Evolutionary conservation across 345 rosid species (phyloP).

Genomic region (Ailanthus altissimus): DNA sequence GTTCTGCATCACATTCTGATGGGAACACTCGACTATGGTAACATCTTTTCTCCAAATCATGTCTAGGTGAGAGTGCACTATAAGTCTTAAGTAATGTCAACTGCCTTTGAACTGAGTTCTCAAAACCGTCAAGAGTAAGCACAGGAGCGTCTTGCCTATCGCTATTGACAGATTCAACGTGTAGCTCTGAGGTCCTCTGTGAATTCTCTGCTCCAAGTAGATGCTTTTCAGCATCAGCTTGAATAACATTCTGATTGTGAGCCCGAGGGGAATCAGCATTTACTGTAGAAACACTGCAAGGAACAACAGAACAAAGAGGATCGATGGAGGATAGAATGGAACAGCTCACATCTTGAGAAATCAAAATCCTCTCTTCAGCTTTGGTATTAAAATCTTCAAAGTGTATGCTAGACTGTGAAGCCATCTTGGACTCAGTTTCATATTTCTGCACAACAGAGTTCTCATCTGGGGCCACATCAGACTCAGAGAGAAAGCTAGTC

Average conservation of each 20-base stretch:
- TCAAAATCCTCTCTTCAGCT: slow-evolving; percentile 30
- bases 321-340: slow-evolving; percentile 42
- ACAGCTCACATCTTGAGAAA: slow-evolving; percentile 49
- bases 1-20: slow-evolving; percentile 16
- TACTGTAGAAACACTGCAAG: slow-evolving; percentile 61
- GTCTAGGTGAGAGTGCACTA: slow-evolving; percentile 36
- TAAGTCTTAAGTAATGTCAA: slow-evolving; percentile 42
- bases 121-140: slow-evolving; percentile 22
- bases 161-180: slow-evolving; percentile 22
- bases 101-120: slow-evolving; percentile 33
- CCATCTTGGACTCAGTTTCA: slow-evolving; percentile 27
- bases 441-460: slow-evolving; percentile 43
- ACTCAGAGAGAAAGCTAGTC: slow-evolving; percentile 69
- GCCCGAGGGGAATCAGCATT: slow-evolving; percentile 25
- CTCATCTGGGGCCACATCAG: slow-evolving; percentile 53
- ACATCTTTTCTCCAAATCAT: slow-evolving; percentile 22
- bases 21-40: slow-evolving; percentile 18
- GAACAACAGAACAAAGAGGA: slow-evolving; percentile 76
- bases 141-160: slow-evolving; percentile 25
- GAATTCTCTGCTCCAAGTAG: slow-evolving; percentile 23
- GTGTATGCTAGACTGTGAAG: slow-evolving; percentile 42
- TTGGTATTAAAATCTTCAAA: slow-evolving; percentile 35
- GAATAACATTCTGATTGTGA: slow-evolving; percentile 27
- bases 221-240: slow-evolving; percentile 34
- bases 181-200: slow-evolving; percentile 19